Base-by-base conservation (phyloP, 2,329 filamentous ascomycete genomes). In the Botryotinia convoluta region DNA sequence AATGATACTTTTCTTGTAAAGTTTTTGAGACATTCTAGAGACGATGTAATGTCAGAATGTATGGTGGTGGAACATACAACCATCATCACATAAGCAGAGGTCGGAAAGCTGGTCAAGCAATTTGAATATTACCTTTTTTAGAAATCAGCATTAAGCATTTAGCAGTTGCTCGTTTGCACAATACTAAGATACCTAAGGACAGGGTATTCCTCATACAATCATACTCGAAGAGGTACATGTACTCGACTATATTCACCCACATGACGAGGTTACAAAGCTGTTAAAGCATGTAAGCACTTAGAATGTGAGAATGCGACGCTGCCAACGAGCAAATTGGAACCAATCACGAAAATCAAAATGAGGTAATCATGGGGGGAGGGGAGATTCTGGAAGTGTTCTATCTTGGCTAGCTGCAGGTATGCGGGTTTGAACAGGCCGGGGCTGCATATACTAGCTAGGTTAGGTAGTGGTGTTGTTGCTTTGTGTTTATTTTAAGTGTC, bases 1-100 rank as follows among this genome's bases (percentile, higher is more conserved):
- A 63, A 20, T 54, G 42, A 57, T 59, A 44, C 60, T 65, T 72
- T 72, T 65, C 45, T 63, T 42, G 69, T 65, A 32, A 51, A 35
- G 54, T 39, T 51, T 69, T 72, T 72, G 54, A 72, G 70, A 72
- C 70, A 72, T 72, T 68, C 61, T 60, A 48, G 29, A 68, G n/a
- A 68, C 48, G n/a, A 68, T 68, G 45, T 68, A 68, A 68, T 68
- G 45, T 42, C 35, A 54, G 45, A 42, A 29, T 39, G 64, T 54
- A 67, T 57, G 35, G 64, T 39, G 45, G 64, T 68, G 64, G 45
- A 68, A 54, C 35, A 54, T 57, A n/a, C 65, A 68, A 57, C 65
- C 45, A 54, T 54, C 64, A 57, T 68, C 65, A 68, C 65, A 67
- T 62, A 71, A 72, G 48, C 44, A 45, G 62, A 39, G 37, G 32